phyloP scores from a whole-genome alignment of 768 basidiomycete species.

The Symmetrospora coprosmae region DNA sequence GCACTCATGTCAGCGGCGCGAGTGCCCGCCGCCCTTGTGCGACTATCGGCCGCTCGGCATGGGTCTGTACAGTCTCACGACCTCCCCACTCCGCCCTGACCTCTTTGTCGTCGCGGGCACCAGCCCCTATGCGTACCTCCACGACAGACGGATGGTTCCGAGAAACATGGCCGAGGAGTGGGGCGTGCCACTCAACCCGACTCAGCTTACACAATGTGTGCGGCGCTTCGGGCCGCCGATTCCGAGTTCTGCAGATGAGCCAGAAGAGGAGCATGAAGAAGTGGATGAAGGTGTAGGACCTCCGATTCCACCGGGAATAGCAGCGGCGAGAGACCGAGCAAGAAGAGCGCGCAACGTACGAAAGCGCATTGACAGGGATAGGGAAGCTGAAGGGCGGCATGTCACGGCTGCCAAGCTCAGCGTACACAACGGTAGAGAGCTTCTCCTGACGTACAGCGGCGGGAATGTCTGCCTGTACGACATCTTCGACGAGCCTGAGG shows the following conservation, averaged over 20 bases:
- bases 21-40: constrained; percentile 16
- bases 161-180: constrained; percentile 19
- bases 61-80: constrained; percentile 28
- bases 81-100: constrained; percentile 25
- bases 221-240: constrained; percentile 28
- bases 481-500: constrained; percentile 15
- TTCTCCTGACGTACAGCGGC: constrained; percentile 26
- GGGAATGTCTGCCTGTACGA: constrained; percentile 29
- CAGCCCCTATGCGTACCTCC: constrained; percentile 27
- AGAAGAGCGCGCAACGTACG: constrained; percentile 6
- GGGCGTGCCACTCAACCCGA: constrained; percentile 8
- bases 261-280: background rate
- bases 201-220: constrained; percentile 30
- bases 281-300: background rate
- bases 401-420: constrained; percentile 29
- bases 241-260: background rate
- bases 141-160: constrained; percentile 31
- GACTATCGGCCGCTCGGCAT: background rate
- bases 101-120: constrained; percentile 32
- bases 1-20: background rate
- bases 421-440: constrained; percentile 22
- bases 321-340: background rate
- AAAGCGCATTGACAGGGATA: no score
- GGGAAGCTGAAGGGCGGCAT: constrained; percentile 9
- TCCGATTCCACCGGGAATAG: background rate